These are phyloP conservation scores for Suhomyces panamericanus DNA, from an alignment of 1,139 yeast species.

Conservation along the genomic window DNA sequence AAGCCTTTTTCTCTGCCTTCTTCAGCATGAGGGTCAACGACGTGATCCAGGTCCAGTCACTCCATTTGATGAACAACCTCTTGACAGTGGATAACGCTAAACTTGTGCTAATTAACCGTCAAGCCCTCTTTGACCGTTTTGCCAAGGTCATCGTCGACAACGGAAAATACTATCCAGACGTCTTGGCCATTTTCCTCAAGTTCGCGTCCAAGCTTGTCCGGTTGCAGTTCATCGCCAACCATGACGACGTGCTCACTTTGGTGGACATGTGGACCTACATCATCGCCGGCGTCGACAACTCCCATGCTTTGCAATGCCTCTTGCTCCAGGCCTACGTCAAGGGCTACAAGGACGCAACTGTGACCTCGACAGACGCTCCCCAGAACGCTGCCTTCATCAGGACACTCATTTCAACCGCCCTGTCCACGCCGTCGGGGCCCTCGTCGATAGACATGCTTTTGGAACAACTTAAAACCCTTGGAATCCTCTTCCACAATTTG, in stretches of 20 bases:
- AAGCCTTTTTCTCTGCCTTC: constrained; percentile 22
- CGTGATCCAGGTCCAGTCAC: constrained; percentile 40
- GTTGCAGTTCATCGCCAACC: constrained; percentile 11
- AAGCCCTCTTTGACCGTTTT: constrained; percentile 18
- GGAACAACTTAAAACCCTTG: constrained; percentile 35
- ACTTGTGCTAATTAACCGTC: constrained; percentile 13
- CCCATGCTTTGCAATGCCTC: constrained; percentile 15
- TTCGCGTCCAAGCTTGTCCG: constrained; percentile 35
- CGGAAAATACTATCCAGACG: constrained; percentile 38
- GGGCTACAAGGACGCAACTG: constrained; percentile 5
- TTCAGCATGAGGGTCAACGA: constrained; percentile 31
- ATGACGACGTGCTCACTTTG: constrained; percentile 15
- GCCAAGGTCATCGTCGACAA: constrained; percentile 38
- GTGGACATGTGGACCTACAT: constrained; percentile 22
- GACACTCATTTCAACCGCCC: constrained; percentile 8
- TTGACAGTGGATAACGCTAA: constrained; percentile 17
- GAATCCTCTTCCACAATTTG: constrained; percentile 22
- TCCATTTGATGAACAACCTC: constrained; percentile 38
- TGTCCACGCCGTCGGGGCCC: constrained; percentile 8
- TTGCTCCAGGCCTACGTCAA: constrained; percentile 19
- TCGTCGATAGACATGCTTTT: constrained; percentile 15
- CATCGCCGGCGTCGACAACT: constrained; percentile 10
- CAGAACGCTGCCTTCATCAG: constrained; percentile 15
- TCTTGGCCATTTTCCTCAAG: constrained; percentile 27
- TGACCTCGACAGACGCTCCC: constrained; percentile 4